These are phyloP conservation scores for Anthoceros angustus DNA, from an alignment of 225 moss, liverwort and hornwort species.

Conservation along the genomic window DNA sequence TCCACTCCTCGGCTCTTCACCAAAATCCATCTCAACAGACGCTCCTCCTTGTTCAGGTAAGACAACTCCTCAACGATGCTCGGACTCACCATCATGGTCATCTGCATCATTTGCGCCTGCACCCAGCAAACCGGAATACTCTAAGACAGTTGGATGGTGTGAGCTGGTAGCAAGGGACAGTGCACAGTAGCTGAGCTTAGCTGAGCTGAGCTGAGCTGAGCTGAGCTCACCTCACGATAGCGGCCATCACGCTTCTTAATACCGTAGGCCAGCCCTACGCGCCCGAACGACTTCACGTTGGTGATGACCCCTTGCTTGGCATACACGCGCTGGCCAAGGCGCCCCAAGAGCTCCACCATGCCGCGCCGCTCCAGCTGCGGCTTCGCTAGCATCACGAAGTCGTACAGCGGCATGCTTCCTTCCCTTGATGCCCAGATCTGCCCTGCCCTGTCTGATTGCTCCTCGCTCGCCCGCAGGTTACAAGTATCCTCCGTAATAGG, in stretches of 20 bases:
- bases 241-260: constrained; percentile 96
- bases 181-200: background rate
- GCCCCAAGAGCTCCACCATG: constrained; percentile 63
- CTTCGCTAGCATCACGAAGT: constrained; percentile 91
- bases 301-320: constrained; percentile 69
- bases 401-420: constrained; percentile 68
- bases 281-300: constrained; percentile 83
- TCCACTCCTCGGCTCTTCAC: constrained; percentile 60
- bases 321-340: constrained; percentile 85
- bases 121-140: background rate
- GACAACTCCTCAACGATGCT: constrained; percentile 50
- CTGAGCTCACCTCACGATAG: constrained; percentile 49
- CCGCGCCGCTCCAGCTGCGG: constrained; percentile 66
- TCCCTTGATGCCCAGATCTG: background rate
- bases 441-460: too few species aligned
- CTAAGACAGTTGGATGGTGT: background rate
- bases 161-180: background rate
- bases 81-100: constrained; percentile 90
- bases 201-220: background rate
- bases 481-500: too few species aligned
- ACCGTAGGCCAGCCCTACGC: constrained; percentile 88
- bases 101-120: constrained; percentile 98
- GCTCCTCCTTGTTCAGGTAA: constrained; percentile 74
- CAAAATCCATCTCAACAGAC: constrained; percentile 78
- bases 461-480: too few species aligned